Evolutionary conservation across 768 basidiomycete species (phyloP).

Genomic region (Tylopilus balloui): DNA sequence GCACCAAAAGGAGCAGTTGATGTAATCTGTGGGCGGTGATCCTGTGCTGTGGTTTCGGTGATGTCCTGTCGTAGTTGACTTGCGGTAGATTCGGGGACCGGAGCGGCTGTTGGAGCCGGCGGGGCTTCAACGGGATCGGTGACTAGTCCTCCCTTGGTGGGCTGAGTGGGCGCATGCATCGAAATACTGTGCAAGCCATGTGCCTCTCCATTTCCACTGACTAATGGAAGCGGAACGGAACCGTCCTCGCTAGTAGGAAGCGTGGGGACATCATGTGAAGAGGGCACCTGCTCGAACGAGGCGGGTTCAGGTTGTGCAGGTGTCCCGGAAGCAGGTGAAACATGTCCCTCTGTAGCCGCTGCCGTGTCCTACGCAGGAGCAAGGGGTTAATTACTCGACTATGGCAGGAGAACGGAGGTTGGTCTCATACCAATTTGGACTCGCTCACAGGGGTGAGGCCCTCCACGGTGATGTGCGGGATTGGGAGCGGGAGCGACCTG

Average conservation of each 20-base stretch:
- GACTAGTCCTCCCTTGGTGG: neutral
- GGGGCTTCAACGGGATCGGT: neutral
- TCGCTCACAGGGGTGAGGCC: conserved; percentile 30
- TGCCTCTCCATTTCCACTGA: conserved; percentile 10
- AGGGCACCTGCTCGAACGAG: conserved; percentile 1
- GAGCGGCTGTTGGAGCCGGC: neutral
- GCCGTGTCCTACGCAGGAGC: conserved; percentile 20
- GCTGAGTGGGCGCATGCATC: conserved; percentile 20
- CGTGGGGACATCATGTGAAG: conserved; percentile 23
- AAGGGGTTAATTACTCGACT: neutral
- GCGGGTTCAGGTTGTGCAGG: neutral
- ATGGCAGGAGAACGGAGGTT: neutral
- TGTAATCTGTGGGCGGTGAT: neutral
- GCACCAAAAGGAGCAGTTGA: neutral
- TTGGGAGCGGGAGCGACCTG: conserved; percentile 9
- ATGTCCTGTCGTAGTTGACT: neutral
- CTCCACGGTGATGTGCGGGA: conserved; percentile 19
- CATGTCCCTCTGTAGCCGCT: conserved; percentile 16
- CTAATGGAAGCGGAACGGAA: conserved; percentile 8
- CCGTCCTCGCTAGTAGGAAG: conserved; percentile 39
- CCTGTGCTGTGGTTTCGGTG: neutral
- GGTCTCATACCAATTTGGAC: conserved; percentile 13
- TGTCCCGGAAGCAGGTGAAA: conserved; percentile 5
- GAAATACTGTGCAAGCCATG: conserved; percentile 10
- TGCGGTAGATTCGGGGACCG: neutral